phyloP scores from a whole-genome alignment of 1,139 yeast genomes.

The Keqinozyma sinolaborantium region DNA sequence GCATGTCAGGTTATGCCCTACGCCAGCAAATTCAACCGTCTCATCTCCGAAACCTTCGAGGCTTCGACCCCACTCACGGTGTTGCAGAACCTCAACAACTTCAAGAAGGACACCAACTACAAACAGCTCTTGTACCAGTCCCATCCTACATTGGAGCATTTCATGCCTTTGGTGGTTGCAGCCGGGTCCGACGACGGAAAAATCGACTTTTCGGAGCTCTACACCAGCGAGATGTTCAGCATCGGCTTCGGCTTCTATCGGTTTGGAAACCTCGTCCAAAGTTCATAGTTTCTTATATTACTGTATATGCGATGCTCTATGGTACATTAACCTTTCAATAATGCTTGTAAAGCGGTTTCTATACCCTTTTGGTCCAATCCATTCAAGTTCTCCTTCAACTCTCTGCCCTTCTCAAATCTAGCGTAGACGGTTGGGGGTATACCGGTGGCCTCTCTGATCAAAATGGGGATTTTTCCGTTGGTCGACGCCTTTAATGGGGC shows the following conservation, averaged over 20 bases:
- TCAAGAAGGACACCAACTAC: conserved; percentile 19
- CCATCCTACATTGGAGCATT: conserved; percentile 76
- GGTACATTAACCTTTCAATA: conserved; percentile 25
- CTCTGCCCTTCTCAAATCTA: conserved; percentile 54
- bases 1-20: conserved; percentile 40
- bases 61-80: conserved; percentile 16
- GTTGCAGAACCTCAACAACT: conserved; percentile 29
- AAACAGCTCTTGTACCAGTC: conserved; percentile 43
- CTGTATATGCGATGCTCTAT: conserved; percentile 1
- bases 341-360: conserved; percentile 30
- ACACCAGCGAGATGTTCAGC: conserved; percentile 39
- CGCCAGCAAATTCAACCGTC: conserved; percentile 17
- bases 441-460: conserved; percentile 74
- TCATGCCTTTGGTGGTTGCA: conserved; percentile 66
- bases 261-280: conserved; percentile 21
- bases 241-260: conserved; percentile 70
- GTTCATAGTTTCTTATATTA: neutral
- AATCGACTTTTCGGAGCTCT: conserved; percentile 42
- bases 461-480: conserved; percentile 53
- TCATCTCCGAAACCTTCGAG: conserved; percentile 9
- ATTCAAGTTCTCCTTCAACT: conserved; percentile 38
- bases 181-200: conserved; percentile 49
- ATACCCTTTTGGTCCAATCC: conserved; percentile 44
- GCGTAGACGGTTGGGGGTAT: conserved; percentile 71
- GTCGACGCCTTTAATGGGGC: conserved; percentile 52